Percentiles rank a stretch among this genome's conserved stretches.
phyloP scores from a whole-genome alignment of 2,329 filamentous ascomycete genomes.

The Calcarisporium arbuscula region DNA sequence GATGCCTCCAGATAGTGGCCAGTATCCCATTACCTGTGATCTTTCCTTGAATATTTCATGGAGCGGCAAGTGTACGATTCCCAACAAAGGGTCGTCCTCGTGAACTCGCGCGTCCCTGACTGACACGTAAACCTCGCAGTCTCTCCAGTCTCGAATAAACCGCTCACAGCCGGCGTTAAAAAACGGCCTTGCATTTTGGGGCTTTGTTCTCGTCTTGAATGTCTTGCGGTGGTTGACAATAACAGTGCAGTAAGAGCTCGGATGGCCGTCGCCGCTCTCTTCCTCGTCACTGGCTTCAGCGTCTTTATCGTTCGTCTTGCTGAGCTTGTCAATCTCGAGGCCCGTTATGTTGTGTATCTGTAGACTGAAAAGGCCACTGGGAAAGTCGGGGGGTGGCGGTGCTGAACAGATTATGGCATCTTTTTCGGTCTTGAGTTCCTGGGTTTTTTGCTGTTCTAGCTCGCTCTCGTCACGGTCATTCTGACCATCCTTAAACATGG shows the following conservation, averaged over 20 bases:
- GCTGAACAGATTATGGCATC: slow-evolving; percentile 63
- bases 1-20: slow-evolving; percentile 64
- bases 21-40: slow-evolving; percentile 60
- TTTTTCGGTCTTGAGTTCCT: slow-evolving; percentile 55
- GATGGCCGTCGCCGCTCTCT: slow-evolving; percentile 58
- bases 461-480: slow-evolving; percentile 51
- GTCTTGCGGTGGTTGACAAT: slow-evolving; percentile 66
- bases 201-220: slow-evolving; percentile 68
- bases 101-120: slow-evolving; percentile 63
- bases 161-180: slow-evolving; percentile 72
- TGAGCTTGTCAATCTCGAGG: slow-evolving; percentile 54
- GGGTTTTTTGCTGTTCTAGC: slow-evolving; percentile 59
- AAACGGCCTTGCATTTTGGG: slow-evolving; percentile 71
- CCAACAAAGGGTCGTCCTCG: slow-evolving; percentile 64
- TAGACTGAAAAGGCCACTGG: slow-evolving; percentile 61
- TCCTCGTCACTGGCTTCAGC: slow-evolving; percentile 45
- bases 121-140: slow-evolving; percentile 59
- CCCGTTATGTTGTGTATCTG: slow-evolving; percentile 70
- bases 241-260: slow-evolving; percentile 65
- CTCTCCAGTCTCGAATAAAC: slow-evolving; percentile 62
- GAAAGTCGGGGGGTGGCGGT: slow-evolving; percentile 55
- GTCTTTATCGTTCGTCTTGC: slow-evolving; percentile 44
- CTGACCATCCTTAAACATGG: slow-evolving; percentile 38
- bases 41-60: slow-evolving; percentile 53
- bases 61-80: slow-evolving; percentile 63